phyloP scores from a whole-genome alignment of 176 grass and related monocot genomes.

The Rhynchospora tenuis region DNA sequence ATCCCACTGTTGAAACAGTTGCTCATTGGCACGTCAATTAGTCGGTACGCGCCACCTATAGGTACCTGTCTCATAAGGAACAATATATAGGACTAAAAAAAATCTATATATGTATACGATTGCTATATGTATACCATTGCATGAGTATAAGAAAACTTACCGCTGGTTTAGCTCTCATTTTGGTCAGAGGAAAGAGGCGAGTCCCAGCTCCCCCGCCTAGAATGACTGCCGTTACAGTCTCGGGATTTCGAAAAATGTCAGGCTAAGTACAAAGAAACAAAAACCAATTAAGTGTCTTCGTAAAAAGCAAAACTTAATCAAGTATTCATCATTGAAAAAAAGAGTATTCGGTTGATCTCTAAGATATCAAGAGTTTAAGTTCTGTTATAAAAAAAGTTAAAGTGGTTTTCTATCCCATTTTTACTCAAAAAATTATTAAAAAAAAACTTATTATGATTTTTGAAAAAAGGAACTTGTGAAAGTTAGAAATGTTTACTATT shows the following conservation, averaged over 20 bases:
- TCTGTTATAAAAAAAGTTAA: no score
- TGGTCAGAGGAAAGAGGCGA: slow-evolving; percentile 85
- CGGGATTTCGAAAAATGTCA: slow-evolving; percentile 34
- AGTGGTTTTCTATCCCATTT: no score
- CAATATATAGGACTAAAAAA: neutral
- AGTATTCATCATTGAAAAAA: no score
- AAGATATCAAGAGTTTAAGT: no score
- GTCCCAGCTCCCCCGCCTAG: slow-evolving; percentile 85
- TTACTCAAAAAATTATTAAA: no score
- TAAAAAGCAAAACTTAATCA: no score
- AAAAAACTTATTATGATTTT: no score
- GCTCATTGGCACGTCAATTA: slow-evolving; percentile 91
- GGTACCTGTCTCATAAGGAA: slow-evolving; percentile 40
- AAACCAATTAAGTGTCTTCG: neutral
- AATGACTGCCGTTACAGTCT: slow-evolving; percentile 72
- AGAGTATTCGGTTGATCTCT: no score
- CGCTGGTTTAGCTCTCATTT: slow-evolving; percentile 72
- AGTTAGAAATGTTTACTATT: no score
- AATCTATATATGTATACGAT: neutral
- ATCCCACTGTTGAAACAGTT: slow-evolving; percentile 89
- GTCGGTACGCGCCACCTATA: slow-evolving; percentile 75
- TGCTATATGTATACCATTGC: neutral
- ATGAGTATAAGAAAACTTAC: slow-evolving; percentile 30
- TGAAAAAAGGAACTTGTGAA: no score
- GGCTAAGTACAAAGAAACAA: slow-evolving; percentile 29